A percentile compares a stretch with the other conserved stretches of the same genome.
phyloP scores from a whole-genome alignment of 345 rosid genomes.

The Physaria fendleri region DNA sequence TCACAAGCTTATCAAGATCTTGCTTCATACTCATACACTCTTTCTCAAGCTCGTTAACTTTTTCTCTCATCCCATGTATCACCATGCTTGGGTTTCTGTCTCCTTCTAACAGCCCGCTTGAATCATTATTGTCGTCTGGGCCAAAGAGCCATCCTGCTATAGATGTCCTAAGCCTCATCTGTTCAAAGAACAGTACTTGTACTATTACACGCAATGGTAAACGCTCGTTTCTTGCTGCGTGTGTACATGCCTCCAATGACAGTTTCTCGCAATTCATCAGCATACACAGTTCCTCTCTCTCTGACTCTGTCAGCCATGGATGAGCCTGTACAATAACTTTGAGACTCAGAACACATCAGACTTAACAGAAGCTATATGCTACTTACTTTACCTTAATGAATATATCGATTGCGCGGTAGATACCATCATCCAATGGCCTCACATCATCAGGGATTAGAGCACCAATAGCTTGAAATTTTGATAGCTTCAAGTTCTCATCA shows the following conservation, averaged over 20 bases:
- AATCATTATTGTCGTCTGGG: constrained; percentile 50
- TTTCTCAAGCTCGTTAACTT: constrained; percentile 70
- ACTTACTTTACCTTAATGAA: constrained; percentile 69
- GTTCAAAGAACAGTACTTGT: constrained; percentile 89
- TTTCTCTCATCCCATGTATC: constrained; percentile 50
- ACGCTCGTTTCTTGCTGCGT: constrained; percentile 93
- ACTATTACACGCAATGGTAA: constrained; percentile 78
- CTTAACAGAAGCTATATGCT: not conserved
- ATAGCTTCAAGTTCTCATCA: constrained; percentile 68
- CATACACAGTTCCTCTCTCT: constrained; percentile 67
- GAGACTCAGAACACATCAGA: not conserved
- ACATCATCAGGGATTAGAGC: constrained; percentile 66
- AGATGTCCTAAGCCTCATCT: constrained; percentile 75
- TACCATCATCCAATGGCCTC: constrained; percentile 72
- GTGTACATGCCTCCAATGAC: constrained; percentile 83
- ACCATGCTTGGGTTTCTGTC: constrained; percentile 28
- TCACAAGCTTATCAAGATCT: constrained; percentile 62
- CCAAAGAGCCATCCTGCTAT: constrained; percentile 60
- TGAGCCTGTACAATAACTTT: constrained; percentile 53
- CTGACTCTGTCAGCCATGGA: constrained; percentile 78
- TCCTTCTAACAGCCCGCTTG: constrained; percentile 41
- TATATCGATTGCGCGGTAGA: constrained; percentile 84
- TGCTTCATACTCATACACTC: constrained; percentile 74
- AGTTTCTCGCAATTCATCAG: constrained; percentile 89
- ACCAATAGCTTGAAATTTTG: constrained; percentile 68